Evolutionary conservation across 208 protist genomes (phyloP), one percentile per base, ranked within the genome.

Genomic region (Tetramitus jugosus): DNA sequence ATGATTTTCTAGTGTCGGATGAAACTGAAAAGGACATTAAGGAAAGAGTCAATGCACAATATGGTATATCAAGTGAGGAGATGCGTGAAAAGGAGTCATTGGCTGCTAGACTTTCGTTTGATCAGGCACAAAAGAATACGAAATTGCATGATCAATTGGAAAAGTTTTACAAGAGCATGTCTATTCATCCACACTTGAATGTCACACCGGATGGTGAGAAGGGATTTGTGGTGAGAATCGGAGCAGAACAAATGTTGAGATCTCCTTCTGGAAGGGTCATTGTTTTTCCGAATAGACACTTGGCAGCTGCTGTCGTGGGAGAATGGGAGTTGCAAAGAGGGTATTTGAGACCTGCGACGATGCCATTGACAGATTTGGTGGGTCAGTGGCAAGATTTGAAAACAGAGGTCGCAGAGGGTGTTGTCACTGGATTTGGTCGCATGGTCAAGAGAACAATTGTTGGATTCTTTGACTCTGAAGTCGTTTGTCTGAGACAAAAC

Each of bases 331-430:
- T 62, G n/a, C 56, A 62, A 62, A 31, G 6, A 4, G 56, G 35
- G 35, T 62, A 62, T 62, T 20, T 62, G 35, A 62, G 56, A 62
- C 56, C 56, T 62, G 56, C 56, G n/a, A 62, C 56, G 10, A 20
- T 62, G n/a, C 56, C 56, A 31, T 33, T 62, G n/a, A 62, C 56
- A 62, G 56, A 62, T 10, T 62, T 62, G 26, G 20, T 62, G 0
- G n/a, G 56, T 8, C n/a, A 29, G 35, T 37, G n/a, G n/a, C n/a
- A 62, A 31, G 56, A 62, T 62, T 20, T 62, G 0, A 62, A 62
- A 62, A 20, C n/a, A 37, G 56, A 62, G 26, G 35, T 29, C 13
- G n/a, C n/a, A 10, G n/a, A 37, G 10, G 10, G 8, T 37, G 56
- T 62, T 29, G 35, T 20, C 26, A 37, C 13, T 8, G 35, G 35